Evolutionary conservation across 2,329 filamentous ascomycete genomes (phyloP).

Genomic region (Cladosporium sp.): DNA sequence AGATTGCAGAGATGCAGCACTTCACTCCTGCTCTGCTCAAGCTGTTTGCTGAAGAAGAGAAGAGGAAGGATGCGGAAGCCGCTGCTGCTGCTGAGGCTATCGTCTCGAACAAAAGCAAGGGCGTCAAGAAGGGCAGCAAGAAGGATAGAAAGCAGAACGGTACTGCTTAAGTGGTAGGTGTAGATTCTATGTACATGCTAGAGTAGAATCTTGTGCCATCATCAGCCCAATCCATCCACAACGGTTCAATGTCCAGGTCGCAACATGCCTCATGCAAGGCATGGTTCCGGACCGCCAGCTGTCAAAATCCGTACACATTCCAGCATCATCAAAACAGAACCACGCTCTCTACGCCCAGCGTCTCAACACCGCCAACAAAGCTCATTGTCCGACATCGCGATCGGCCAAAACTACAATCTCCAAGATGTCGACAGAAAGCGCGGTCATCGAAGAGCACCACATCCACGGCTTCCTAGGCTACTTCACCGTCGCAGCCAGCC

Average conservation of each 20-base stretch:
- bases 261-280: background rate
- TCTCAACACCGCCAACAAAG: background rate
- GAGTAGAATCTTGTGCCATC: background rate
- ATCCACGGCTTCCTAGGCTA: conserved; percentile 7
- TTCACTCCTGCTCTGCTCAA: conserved; percentile 61
- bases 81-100: background rate
- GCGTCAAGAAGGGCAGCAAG: conserved; percentile 11
- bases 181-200: background rate
- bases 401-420: background rate
- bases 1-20: conserved; percentile 66
- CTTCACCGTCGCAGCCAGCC: background rate
- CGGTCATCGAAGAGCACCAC: background rate
- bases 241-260: background rate
- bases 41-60: conserved; percentile 53
- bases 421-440: background rate
- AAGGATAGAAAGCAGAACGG: conserved; percentile 2
- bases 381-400: background rate
- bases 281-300: background rate
- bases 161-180: background rate
- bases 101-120: conserved; percentile 4
- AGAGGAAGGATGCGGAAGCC: conserved; percentile 19
- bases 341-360: background rate
- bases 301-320: background rate
- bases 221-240: background rate
- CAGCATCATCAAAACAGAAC: background rate